Percentiles rank a stretch among this genome's conserved stretches.
Conservation (phyloP, 352 stramenopile species). For the Pythium dissimile region DNA sequence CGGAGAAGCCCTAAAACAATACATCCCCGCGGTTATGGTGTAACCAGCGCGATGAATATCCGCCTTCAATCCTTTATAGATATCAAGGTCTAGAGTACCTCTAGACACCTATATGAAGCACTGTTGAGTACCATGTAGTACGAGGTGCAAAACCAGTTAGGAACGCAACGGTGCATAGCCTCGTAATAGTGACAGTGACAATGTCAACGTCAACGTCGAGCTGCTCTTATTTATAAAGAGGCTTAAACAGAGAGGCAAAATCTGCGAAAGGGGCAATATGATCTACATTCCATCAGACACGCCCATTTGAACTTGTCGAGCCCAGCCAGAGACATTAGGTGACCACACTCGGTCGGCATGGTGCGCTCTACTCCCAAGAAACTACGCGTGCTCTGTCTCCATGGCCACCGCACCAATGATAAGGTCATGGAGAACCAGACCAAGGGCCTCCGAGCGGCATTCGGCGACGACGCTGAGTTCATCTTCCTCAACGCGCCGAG, state of each 20-base stretch:
- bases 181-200: background rate
- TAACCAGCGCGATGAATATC: too few relatives aligned
- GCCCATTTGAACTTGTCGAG: background rate
- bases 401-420: conserved; percentile 67
- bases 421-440: conserved; percentile 74
- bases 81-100: too few relatives aligned
- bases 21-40: too few relatives aligned
- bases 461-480: conserved; percentile 63
- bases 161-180: too few relatives aligned
- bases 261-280: too few relatives aligned
- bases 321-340: background rate
- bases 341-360: background rate
- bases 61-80: too few relatives aligned
- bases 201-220: background rate
- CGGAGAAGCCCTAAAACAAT: too few relatives aligned
- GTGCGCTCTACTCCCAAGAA: conserved; percentile 12
- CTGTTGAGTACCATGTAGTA: too few relatives aligned
- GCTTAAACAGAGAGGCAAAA: too few relatives aligned
- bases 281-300: background rate
- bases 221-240: background rate
- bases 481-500: conserved; percentile 59
- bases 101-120: too few relatives aligned
- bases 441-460: conserved; percentile 45
- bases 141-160: too few relatives aligned
- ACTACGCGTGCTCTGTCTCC: conserved; percentile 69